Conservation (phyloP, 2,329 filamentous ascomycete species). For the Aureobasidium sp. region DNA sequence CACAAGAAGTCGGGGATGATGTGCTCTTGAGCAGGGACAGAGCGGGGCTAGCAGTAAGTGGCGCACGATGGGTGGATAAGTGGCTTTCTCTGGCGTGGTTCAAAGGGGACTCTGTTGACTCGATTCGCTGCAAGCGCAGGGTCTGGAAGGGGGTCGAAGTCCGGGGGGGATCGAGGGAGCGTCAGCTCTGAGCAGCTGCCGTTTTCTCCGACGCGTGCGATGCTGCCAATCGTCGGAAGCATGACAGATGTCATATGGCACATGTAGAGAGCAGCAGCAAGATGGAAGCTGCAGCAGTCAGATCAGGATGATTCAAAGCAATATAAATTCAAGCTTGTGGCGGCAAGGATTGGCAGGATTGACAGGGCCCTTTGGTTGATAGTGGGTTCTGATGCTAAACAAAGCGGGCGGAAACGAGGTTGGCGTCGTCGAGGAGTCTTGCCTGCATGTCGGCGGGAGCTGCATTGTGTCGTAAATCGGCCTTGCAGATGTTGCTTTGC, state of each 20-base stretch:
- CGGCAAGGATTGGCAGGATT: constrained; percentile 1
- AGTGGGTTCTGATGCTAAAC: background rate
- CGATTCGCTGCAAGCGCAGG: background rate
- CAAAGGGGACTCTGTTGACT: background rate
- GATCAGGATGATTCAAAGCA: background rate
- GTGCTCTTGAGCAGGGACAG: background rate
- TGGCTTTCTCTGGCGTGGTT: background rate
- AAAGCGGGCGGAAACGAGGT: background rate
- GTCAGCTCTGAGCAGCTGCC: background rate
- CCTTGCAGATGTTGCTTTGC: background rate
- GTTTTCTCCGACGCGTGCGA: background rate
- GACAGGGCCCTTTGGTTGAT: background rate
- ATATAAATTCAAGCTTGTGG: background rate
- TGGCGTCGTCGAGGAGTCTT: background rate
- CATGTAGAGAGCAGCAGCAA: background rate
- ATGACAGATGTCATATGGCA: background rate
- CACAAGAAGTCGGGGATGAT: background rate
- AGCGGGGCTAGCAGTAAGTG: background rate
- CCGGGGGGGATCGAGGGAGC: background rate
- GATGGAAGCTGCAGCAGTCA: background rate
- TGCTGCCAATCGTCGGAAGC: background rate
- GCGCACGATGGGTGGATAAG: background rate
- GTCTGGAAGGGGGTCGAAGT: background rate
- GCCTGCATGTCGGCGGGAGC: background rate
- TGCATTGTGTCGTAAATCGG: background rate